phyloP scores from a whole-genome alignment of 768 basidiomycete species.

The Leccinellum luteum region DNA sequence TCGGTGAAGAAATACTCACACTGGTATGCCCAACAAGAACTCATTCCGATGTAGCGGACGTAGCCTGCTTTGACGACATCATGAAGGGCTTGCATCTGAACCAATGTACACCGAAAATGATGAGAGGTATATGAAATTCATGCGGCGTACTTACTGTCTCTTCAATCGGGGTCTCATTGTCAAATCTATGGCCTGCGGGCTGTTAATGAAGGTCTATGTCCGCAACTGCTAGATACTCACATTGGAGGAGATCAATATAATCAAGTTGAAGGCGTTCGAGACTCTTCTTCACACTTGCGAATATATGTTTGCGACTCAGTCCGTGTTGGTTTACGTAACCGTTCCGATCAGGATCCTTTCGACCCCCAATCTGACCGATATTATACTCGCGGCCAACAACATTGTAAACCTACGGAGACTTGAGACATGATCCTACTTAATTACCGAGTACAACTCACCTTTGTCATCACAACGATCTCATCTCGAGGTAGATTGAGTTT shows the following conservation, averaged over 20 bases:
- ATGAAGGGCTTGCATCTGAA: slow-evolving; percentile 47
- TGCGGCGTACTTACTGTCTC: slow-evolving; percentile 32
- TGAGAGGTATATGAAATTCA: not conserved
- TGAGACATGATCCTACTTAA: not conserved
- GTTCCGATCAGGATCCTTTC: slow-evolving; percentile 32
- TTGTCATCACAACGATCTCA: slow-evolving; percentile 77
- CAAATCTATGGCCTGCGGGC: slow-evolving; percentile 45
- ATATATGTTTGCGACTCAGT: slow-evolving; percentile 55
- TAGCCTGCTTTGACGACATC: slow-evolving; percentile 50
- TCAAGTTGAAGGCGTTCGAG: slow-evolving; percentile 44
- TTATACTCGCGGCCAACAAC: slow-evolving; percentile 27
- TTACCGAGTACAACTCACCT: slow-evolving; percentile 35
- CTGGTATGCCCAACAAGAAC: slow-evolving; percentile 41
- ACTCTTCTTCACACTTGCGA: slow-evolving; percentile 48
- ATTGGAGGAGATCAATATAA: slow-evolving; percentile 59
- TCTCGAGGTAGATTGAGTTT: slow-evolving; percentile 64
- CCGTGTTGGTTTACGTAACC: slow-evolving; percentile 51
- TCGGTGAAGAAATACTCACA: slow-evolving; percentile 23
- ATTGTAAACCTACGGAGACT: slow-evolving; percentile 39
- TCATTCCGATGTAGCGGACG: slow-evolving; percentile 46
- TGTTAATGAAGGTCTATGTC: not conserved
- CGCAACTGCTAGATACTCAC: slow-evolving; percentile 20
- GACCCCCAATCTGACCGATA: slow-evolving; percentile 7
- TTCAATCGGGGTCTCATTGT: slow-evolving; percentile 48
- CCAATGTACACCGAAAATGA: not conserved